These are phyloP conservation scores for Oidiodendron maius DNA, from an alignment of 495 filamentous ascomycete species.

Conservation along the genomic window DNA sequence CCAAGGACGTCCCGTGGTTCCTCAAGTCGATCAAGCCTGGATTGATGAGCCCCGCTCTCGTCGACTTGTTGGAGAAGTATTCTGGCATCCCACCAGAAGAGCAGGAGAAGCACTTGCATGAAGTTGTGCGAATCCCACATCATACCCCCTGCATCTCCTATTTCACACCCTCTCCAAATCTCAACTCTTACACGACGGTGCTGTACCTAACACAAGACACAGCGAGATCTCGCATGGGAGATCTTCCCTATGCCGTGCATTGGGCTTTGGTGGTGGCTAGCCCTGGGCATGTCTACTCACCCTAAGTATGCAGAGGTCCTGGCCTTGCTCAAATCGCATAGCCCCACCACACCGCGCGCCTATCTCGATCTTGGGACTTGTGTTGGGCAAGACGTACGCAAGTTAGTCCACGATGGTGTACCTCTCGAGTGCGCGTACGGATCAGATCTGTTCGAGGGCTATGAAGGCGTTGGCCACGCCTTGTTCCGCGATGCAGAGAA, in stretches of 20 bases:
- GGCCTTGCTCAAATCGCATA: not conserved
- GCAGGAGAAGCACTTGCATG: constrained; percentile 8
- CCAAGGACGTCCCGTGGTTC: constrained; percentile 7
- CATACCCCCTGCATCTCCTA: constrained; percentile 7
- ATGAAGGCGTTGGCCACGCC: constrained; percentile 1
- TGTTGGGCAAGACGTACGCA: constrained; percentile 10
- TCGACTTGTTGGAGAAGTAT: constrained; percentile 11
- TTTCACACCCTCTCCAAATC: no score
- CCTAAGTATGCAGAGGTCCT: constrained; percentile 14
- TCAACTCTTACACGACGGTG: no score
- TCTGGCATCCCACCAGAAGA: constrained; percentile 10
- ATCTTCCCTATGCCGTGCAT: constrained; percentile 22
- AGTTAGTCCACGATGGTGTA: constrained; percentile 3
- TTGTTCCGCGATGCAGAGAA: constrained; percentile 8
- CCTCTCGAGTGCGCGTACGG: constrained; percentile 3
- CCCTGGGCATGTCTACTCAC: constrained; percentile 12
- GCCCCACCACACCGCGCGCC: not conserved
- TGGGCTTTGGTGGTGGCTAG: constrained; percentile 18
- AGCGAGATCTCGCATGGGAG: no score
- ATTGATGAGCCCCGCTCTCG: not conserved
- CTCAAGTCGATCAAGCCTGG: not conserved
- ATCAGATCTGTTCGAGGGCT: constrained; percentile 4
- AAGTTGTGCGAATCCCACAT: constrained; percentile 5
- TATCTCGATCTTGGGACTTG: constrained; percentile 11
- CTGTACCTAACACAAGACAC: no score